A percentile compares a stretch with the other conserved stretches of the same genome.
These are phyloP conservation scores for Clitopilus passeckerianus DNA, from an alignment of 768 basidiomycete species.

Conservation along the genomic window DNA sequence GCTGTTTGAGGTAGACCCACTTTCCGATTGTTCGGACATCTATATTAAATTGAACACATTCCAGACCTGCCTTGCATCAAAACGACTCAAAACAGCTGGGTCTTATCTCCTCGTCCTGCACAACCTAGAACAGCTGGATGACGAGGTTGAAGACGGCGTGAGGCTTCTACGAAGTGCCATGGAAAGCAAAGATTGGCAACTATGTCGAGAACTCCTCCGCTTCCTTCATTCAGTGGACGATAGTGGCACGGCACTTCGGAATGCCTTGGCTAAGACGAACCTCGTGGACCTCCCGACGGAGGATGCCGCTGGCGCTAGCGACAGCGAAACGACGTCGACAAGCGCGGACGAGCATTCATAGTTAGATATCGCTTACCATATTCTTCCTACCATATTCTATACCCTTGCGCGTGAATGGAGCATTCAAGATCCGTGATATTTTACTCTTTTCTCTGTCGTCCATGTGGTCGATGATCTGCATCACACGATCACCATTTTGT, in stretches of 20 bases:
- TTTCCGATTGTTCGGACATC: not conserved
- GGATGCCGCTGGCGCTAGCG: not conserved
- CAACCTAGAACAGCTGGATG: constrained; percentile 86
- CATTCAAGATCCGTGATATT: not conserved
- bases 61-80: constrained; percentile 69
- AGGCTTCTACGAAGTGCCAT: constrained; percentile 76
- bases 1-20: constrained; percentile 73
- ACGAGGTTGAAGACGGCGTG: constrained; percentile 73
- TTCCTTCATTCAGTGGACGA: constrained; percentile 94
- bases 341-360: constrained; percentile 2
- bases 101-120: constrained; percentile 93
- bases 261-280: constrained; percentile 40
- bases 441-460: not conserved
- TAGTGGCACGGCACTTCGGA: constrained; percentile 63
- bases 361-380: not conserved
- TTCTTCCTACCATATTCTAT: not conserved
- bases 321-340: constrained; percentile 2
- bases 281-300: constrained; percentile 13
- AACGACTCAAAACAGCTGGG: constrained; percentile 80
- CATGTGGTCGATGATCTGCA: not conserved
- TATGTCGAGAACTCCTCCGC: constrained; percentile 87
- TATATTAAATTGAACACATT: not conserved
- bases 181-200: constrained; percentile 77
- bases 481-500: not conserved
- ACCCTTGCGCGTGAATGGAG: not conserved